Evolutionary conservation across 805 yeast species (phyloP).

Genomic region (Yamadazyma kitorensis): DNA sequence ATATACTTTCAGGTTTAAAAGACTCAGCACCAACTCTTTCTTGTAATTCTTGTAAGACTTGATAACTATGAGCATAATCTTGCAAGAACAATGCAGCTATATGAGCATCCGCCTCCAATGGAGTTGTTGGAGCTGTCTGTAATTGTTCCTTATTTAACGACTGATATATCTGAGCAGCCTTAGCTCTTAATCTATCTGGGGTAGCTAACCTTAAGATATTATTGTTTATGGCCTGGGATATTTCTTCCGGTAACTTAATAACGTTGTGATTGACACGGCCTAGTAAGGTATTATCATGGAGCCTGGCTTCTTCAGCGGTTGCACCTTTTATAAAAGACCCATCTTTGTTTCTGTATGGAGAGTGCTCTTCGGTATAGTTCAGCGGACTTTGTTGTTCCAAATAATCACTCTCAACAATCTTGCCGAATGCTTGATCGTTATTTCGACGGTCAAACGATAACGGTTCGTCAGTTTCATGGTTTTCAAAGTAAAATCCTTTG

Average conservation of each 20-base stretch:
- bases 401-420: slow-evolving; percentile 16
- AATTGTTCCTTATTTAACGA: slow-evolving; percentile 51
- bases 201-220: slow-evolving; percentile 57
- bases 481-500: too few species aligned
- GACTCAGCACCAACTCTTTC: slow-evolving; percentile 50
- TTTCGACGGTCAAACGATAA: too few species aligned
- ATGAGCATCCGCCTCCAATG: slow-evolving; percentile 69
- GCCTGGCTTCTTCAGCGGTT: slow-evolving; percentile 51
- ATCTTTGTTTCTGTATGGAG: slow-evolving; percentile 37
- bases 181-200: slow-evolving; percentile 63
- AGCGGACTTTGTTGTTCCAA: slow-evolving; percentile 10
- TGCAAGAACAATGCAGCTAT: slow-evolving; percentile 79
- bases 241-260: slow-evolving; percentile 51
- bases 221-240: slow-evolving; percentile 60
- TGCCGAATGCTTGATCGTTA: slow-evolving; percentile 18
- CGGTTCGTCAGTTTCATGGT: too few species aligned
- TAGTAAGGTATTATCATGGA: slow-evolving; percentile 53
- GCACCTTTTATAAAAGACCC: slow-evolving; percentile 42
- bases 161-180: slow-evolving; percentile 56
- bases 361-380: slow-evolving; percentile 10
- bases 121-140: slow-evolving; percentile 44
- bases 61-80: slow-evolving; percentile 68
- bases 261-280: slow-evolving; percentile 56
- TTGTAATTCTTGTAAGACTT: slow-evolving; percentile 64
- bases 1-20: slow-evolving; percentile 63